Percentiles rank a stretch among this genome's conserved stretches.
Evolutionary conservation across 352 stramenopile species (phyloP).

Genomic region (Pythium pyrilobum): DNA sequence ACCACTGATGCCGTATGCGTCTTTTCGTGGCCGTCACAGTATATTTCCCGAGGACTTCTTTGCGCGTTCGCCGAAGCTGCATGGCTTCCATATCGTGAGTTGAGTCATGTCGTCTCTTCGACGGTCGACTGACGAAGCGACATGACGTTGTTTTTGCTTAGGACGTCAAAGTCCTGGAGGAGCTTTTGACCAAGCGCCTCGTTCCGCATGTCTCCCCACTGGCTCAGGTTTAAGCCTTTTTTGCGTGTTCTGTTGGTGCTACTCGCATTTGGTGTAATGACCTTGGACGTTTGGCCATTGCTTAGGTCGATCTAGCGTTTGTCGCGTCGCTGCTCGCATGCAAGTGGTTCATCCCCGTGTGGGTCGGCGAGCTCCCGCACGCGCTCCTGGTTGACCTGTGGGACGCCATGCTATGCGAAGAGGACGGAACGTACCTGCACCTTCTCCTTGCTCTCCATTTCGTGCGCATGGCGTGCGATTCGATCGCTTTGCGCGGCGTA

Average conservation of each 20-base stretch:
- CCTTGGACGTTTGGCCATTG: too few species aligned
- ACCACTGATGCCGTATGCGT: too few species aligned
- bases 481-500: slow-evolving; percentile 11
- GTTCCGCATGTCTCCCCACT: slow-evolving; percentile 43
- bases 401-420: slow-evolving; percentile 51
- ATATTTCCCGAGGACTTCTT: slow-evolving; percentile 77
- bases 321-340: slow-evolving; percentile 59
- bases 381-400: slow-evolving; percentile 46
- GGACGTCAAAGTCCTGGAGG: slow-evolving; percentile 56
- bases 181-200: slow-evolving; percentile 47
- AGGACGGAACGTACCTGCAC: slow-evolving; percentile 52
- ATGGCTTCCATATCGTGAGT: slow-evolving; percentile 69
- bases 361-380: slow-evolving; percentile 52
- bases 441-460: slow-evolving; percentile 54
- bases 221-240: too few species aligned
- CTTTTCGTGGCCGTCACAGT: too few species aligned
- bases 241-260: too few species aligned
- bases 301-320: slow-evolving; percentile 48
- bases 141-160: too few species aligned
- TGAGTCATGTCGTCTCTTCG: too few species aligned
- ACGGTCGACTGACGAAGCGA: too few species aligned
- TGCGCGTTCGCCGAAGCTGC: slow-evolving; percentile 50
- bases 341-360: slow-evolving; percentile 78
- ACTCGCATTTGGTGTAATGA: too few species aligned
- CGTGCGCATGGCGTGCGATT: slow-evolving; percentile 38